Evolutionary conservation across 2,329 filamentous ascomycete genomes (phyloP).

Genomic region (Byssothecium circinans): DNA sequence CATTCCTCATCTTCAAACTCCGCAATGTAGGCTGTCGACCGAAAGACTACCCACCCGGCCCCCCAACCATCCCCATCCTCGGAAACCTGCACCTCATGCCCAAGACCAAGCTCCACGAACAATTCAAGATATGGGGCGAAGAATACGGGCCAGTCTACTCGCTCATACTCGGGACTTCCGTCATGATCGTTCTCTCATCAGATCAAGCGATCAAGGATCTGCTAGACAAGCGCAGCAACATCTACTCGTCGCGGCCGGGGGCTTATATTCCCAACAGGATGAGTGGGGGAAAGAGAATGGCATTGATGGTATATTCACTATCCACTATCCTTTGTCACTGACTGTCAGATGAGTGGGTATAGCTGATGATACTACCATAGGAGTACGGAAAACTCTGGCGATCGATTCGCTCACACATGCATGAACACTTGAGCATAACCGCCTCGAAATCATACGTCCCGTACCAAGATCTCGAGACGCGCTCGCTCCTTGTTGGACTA

Average conservation of each 20-base stretch:
- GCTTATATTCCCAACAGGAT: constrained; percentile 44
- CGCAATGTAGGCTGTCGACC: constrained; percentile 27
- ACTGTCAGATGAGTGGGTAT: too few relatives aligned
- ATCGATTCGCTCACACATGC: constrained; percentile 15
- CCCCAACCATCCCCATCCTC: constrained; percentile 53
- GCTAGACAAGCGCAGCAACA: constrained; percentile 51
- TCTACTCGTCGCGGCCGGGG: constrained; percentile 53
- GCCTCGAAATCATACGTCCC: constrained; percentile 33
- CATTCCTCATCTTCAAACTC: background rate
- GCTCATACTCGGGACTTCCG: constrained; percentile 53
- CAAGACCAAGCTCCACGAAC: constrained; percentile 44
- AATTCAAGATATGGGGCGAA: constrained; percentile 56
- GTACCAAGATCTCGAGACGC: constrained; percentile 60
- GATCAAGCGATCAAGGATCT: constrained; percentile 53
- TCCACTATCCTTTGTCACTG: too few relatives aligned
- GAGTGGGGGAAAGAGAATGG: constrained; percentile 17
- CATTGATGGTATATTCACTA: constrained; percentile 19
- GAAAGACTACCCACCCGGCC: constrained; percentile 50
- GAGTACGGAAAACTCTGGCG: constrained; percentile 21
- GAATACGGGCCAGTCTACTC: constrained; percentile 57
- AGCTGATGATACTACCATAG: constrained; percentile 8
- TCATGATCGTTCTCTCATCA: constrained; percentile 51
- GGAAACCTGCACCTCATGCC: constrained; percentile 57
- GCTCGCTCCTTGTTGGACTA: constrained; percentile 55
- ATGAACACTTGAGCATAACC: constrained; percentile 19